Base-by-base conservation (phyloP, 805 yeast genomes). In the Starmerella stellata region DNA sequence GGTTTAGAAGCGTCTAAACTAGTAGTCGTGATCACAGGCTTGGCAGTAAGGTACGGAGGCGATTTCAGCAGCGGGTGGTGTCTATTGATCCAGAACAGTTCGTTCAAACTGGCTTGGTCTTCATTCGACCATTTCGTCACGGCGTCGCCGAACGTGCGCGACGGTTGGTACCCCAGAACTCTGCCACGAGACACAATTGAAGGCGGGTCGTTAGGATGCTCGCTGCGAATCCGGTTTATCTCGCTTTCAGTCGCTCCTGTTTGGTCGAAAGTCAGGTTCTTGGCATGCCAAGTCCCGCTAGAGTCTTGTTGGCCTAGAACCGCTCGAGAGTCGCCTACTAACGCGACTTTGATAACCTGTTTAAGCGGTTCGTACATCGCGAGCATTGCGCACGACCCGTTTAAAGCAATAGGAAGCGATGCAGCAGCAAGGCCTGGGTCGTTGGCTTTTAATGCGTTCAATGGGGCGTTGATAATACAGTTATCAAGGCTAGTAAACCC, bases 41-140 rank as follows among this genome's bases (percentile, higher is more conserved):
- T 83, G 0, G 96, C 95, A 1, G 96, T 87, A 16, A 87, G 95
- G 54, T 87, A 87, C 0, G 98, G 98, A 2, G 98, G 96, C 3
- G 94, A 75, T 42, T 72, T 63, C 42, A 79, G 66, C 24, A 90
- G 90, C 30, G 62, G 63, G 17, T 76, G 68, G 5, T 60, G 48
- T 40, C 68, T 60, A 54, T 87, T 70, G 30, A 93, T 87, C 54
- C 85, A 85, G 46, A 81, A 75, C 48, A 72, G 74, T 42, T 75
- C 66, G 49, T 78, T 75, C 17, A 78, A 64, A 42, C 66, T 60
- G 30, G 74, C 75, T 50, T 90, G 95, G 40, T 81, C 68, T 15
- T 74, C 70, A 16, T 61, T 59, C 17, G 82, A 72, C 64, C 92
- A 68, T 55, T 87, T 87, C 54, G 82, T 85, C 44, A 93, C 69